Evolutionary conservation across 345 rosid genomes (phyloP).

Genomic region (Sonneratia alba): DNA sequence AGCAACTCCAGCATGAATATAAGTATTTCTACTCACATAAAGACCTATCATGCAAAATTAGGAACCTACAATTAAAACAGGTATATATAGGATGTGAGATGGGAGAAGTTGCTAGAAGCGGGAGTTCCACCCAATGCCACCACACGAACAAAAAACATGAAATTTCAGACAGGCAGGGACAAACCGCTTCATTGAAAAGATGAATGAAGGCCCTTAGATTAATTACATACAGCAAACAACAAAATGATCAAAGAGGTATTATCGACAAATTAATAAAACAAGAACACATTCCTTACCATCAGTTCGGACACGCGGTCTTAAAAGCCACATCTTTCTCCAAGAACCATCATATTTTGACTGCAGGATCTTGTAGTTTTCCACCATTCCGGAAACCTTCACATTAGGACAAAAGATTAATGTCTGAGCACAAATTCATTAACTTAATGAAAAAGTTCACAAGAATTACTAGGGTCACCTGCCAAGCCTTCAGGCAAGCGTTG

Average conservation of each 20-base stretch:
- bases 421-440: constrained; percentile 1
- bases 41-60: constrained; percentile 41
- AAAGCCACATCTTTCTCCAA: constrained; percentile 98
- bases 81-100: background rate
- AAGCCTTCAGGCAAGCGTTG: constrained; percentile 78
- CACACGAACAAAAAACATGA: background rate
- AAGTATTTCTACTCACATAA: constrained; percentile 91
- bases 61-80: background rate
- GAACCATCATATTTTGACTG: constrained; percentile 79
- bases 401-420: constrained; percentile 6
- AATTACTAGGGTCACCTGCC: constrained; percentile 50
- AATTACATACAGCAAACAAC: background rate
- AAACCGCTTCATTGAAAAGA: background rate
- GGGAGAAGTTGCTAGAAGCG: background rate
- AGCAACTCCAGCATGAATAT: constrained; percentile 75
- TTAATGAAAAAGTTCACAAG: constrained; percentile 3
- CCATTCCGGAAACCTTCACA: constrained; percentile 55
- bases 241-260: background rate
- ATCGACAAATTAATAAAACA: background rate
- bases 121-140: background rate
- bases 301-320: constrained; percentile 80
- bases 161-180: background rate
- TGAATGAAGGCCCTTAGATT: background rate
- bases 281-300: constrained; percentile 46
- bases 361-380: constrained; percentile 71